phyloP scores from a whole-genome alignment of 148 eudicot species.

The Simmondsia chinensis region DNA sequence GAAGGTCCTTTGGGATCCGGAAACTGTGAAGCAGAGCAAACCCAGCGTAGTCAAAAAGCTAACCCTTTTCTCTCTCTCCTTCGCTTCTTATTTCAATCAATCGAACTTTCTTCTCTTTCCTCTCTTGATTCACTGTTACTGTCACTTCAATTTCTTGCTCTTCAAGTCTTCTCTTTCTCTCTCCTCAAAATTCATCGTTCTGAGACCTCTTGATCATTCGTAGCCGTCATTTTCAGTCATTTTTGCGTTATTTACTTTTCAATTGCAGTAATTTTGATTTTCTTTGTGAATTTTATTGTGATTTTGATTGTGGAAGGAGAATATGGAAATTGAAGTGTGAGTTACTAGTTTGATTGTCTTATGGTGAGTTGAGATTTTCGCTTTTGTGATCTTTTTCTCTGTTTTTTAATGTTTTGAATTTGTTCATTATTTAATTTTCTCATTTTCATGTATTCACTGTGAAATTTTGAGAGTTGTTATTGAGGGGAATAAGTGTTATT shows the following conservation, averaged over 20 bases:
- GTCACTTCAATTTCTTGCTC: conserved; percentile 22
- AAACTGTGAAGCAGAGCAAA: conserved; percentile 8
- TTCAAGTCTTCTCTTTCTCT: conserved; percentile 13
- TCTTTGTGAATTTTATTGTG: neutral
- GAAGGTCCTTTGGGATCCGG: conserved; percentile 17
- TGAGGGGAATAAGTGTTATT: no score
- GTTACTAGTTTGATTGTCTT: no score
- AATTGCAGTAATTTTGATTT: conserved; percentile 2
- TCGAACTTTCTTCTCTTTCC: neutral
- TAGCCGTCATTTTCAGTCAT: conserved; percentile 20
- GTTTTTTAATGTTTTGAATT: no score
- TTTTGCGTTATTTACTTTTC: neutral
- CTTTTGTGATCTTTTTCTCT: no score
- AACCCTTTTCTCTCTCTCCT: neutral
- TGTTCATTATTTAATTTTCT: neutral
- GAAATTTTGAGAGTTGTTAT: no score
- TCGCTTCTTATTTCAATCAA: neutral
- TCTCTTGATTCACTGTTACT: neutral
- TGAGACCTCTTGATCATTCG: no score
- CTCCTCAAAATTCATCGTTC: no score
- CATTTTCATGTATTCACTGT: no score
- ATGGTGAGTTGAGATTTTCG: no score
- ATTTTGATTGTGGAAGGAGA: no score
- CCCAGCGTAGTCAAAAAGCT: conserved; percentile 21
- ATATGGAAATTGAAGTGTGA: no score